Conservation (phyloP, 2,329 filamentous ascomycete species). For the Xylariaceae sp. region DNA sequence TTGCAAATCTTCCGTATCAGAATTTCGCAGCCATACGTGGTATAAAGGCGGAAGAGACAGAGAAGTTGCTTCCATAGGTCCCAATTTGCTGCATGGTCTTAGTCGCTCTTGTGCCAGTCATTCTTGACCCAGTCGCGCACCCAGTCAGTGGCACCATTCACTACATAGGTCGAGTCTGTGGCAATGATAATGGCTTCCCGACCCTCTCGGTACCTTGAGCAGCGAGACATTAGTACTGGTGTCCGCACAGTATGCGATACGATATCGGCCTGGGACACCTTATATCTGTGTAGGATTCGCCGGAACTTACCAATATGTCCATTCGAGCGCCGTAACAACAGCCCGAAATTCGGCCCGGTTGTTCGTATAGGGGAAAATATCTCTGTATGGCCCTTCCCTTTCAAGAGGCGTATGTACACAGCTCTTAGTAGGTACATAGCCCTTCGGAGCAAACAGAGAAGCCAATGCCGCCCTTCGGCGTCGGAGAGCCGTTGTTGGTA, state of each 20-base stretch:
- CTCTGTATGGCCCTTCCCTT: no score
- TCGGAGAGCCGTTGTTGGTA: no score
- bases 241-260: no score
- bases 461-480: no score
- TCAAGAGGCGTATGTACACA: no score
- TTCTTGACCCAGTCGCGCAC: slow-evolving; percentile 37
- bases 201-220: no score
- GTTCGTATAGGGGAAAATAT: no score
- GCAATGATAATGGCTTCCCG: slow-evolving; percentile 40
- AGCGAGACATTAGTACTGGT: no score
- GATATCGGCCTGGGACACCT: no score
- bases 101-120: slow-evolving; percentile 35
- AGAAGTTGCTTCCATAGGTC: slow-evolving; percentile 48
- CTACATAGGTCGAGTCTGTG: slow-evolving; percentile 48
- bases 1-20: slow-evolving; percentile 42
- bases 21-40: slow-evolving; percentile 29
- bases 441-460: no score
- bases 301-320: not conserved
- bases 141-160: slow-evolving; percentile 39
- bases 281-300: no score
- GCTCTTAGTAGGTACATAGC: no score
- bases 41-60: slow-evolving; percentile 30
- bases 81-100: slow-evolving; percentile 37
- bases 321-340: not conserved
- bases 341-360: not conserved